Evolutionary conservation across 176 grass and related monocot species (phyloP), one percentile per base, ranked within the genome.

Genomic region (Luzula sylvatica): DNA sequence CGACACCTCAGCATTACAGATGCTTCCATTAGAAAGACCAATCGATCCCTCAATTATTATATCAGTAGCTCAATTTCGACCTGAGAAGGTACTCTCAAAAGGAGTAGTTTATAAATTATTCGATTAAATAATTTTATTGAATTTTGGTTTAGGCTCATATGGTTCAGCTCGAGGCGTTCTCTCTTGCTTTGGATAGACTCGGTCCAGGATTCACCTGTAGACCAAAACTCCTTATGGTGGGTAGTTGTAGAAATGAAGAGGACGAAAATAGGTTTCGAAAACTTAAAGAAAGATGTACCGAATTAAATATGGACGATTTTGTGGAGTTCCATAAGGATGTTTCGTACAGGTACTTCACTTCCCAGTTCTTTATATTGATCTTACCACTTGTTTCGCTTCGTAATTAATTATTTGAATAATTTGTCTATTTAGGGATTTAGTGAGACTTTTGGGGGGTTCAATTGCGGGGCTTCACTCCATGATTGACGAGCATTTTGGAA

Each of bases 401-500:
- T n/a, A 25, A 24, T 9, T 15, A 25, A 43, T 15, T 50, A 4
- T 3, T 58, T 29, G 43, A 15, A 45, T 67, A 8, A 27, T 79
- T 53, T 8, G 21, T 50, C n/a, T 16, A 58, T 67, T 41, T 75
- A 90, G 92, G 15, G 86, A 78, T 50, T 74, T 98, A 54, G 65
- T 83, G 66, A 52, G 72, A 44, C 78, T 98, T 80, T 76, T 98
- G 7, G 81, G 81, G 46, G 75, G 75, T 61, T 77, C 92, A 38
- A 50, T 98, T 65, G 60, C 51, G 17, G 92, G 92, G 60, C 81
- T 98, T 13, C 92, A 98, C 75, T 86, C 81, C 9, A 90, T 98
- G 92, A 73, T 83, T 23, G 92, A 98, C 72, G 92, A 98, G 48
- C 86, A 98, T 77, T 87, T 98, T 58, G 85, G 85, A 53, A 90